Evolutionary conservation across 768 basidiomycete genomes (phyloP).

Genomic region (Wakefieldia striispora): DNA sequence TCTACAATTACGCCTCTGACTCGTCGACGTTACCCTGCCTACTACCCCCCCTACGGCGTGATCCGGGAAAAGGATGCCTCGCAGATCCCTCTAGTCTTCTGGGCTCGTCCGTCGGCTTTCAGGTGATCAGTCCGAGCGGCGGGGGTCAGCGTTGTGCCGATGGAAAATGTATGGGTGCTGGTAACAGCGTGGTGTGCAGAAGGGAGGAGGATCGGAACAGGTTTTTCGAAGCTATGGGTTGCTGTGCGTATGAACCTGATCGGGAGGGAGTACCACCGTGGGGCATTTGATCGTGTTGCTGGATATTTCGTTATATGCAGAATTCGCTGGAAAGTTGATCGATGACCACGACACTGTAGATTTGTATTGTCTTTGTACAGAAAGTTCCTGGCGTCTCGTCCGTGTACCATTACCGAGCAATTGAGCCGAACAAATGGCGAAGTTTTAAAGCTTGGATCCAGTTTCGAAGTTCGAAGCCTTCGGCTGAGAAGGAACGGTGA

Average conservation of each 20-base stretch:
- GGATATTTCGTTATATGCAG: neutral
- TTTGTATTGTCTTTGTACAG: slow-evolving; percentile 10
- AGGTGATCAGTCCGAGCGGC: slow-evolving; percentile 6
- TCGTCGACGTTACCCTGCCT: slow-evolving; percentile 47
- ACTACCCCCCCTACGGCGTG: slow-evolving; percentile 31
- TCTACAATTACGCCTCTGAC: slow-evolving; percentile 52
- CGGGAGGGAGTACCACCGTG: neutral
- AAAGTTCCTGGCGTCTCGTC: neutral
- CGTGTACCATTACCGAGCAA: neutral
- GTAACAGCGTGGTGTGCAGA: slow-evolving; percentile 38
- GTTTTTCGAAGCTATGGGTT: slow-evolving; percentile 47
- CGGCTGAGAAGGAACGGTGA: no score
- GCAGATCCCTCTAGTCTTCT: slow-evolving; percentile 20
- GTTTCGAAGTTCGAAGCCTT: no score
- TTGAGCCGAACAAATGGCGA: no score
- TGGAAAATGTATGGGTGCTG: slow-evolving; percentile 40
- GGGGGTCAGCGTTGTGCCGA: slow-evolving; percentile 27
- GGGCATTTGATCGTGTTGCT: neutral
- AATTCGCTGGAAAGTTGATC: neutral
- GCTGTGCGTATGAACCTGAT: slow-evolving; percentile 45
- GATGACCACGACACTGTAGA: slow-evolving; percentile 4
- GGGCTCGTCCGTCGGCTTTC: slow-evolving; percentile 12
- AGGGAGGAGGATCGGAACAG: slow-evolving; percentile 41
- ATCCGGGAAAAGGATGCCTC: slow-evolving; percentile 15
- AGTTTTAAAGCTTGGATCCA: no score